Base-by-base conservation (phyloP, 257 asterid species). In the Knoxia roxburghii region DNA sequence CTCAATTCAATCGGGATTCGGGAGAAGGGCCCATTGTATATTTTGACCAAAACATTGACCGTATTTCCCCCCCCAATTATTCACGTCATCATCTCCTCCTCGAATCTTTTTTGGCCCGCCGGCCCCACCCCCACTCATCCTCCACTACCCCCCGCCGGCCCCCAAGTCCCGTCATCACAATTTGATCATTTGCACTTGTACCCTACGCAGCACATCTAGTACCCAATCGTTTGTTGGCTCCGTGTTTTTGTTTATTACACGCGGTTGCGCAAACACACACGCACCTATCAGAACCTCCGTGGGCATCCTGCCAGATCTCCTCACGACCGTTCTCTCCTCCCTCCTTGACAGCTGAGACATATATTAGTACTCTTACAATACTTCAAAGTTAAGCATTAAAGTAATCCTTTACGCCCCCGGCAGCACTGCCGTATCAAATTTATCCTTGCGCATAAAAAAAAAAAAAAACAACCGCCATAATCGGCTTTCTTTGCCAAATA, bases 201-300 rank as follows among this genome's bases (percentile, higher is more conserved):
- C 51, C 51, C 20, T 12, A 46, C 51, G 51, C 51, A 46, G 18
- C 20, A 46, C 49, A 43, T 43, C 39, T 67, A 35, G 62, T 52
- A 67, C 71, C 52, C 20, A 48, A 17, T 45, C 20, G 1, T 45
- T 45, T 45, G 2, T 13, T 13, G 41, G 41, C 41, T 37, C 4
- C 41, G 41, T 37, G 41, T 37, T 37, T 41, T 41, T 41, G 1
- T 1, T 41, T 2, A 6, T 7, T 41, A 26, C 35, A 24, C 60
- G 30, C 39, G 30, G 61, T 56, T 12, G 21, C 40, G 15, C 61
- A 65, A 49, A 21, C 63, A 29, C 57, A n/a, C 30, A 7, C 51
- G 23, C 33, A 18, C 27, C 35, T 7, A 2, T 50, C 29, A 60
- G 74, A 62, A 43, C 52, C 10, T 72, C 64, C 58, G 67, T 58